These are phyloP conservation scores for Prunus mongolica DNA, from an alignment of 306 rosid genomes.

Conservation along the genomic window DNA sequence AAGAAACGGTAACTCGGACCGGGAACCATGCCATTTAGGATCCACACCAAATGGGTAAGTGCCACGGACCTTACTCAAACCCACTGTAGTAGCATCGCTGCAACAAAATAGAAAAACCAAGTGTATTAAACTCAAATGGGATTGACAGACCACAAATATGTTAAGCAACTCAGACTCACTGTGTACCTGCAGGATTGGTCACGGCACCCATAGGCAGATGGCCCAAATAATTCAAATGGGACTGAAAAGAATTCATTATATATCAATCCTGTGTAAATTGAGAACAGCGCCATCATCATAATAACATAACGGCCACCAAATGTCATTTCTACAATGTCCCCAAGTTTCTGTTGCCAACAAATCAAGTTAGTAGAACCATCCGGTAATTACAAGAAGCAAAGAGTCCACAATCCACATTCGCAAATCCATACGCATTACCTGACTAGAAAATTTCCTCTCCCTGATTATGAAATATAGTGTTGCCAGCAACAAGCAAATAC, in stretches of 20 bases:
- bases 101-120: constrained; percentile 4
- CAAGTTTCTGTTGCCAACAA: constrained; percentile 67
- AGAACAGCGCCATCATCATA: constrained; percentile 77
- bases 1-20: constrained; percentile 38
- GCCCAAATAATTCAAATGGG: constrained; percentile 72
- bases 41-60: constrained; percentile 42
- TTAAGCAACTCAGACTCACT: constrained; percentile 9
- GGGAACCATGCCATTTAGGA: constrained; percentile 38
- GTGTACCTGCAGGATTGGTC: constrained; percentile 68
- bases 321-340: constrained; percentile 78
- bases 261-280: constrained; percentile 80
- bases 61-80: constrained; percentile 28
- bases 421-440: constrained; percentile 43
- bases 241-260: constrained; percentile 80
- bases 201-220: constrained; percentile 69
- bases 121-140: constrained; percentile 4
- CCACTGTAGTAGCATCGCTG: constrained; percentile 59
- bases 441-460: constrained; percentile 54
- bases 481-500: constrained; percentile 74
- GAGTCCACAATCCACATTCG: constrained; percentile 6
- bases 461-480: constrained; percentile 58
- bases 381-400: constrained; percentile 12
- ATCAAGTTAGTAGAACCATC: constrained; percentile 27
- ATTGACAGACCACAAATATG: not conserved
- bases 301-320: constrained; percentile 77